Base-by-base conservation (phyloP, 2,329 filamentous ascomycete genomes). In the Fonsecaea pedrosoi region DNA sequence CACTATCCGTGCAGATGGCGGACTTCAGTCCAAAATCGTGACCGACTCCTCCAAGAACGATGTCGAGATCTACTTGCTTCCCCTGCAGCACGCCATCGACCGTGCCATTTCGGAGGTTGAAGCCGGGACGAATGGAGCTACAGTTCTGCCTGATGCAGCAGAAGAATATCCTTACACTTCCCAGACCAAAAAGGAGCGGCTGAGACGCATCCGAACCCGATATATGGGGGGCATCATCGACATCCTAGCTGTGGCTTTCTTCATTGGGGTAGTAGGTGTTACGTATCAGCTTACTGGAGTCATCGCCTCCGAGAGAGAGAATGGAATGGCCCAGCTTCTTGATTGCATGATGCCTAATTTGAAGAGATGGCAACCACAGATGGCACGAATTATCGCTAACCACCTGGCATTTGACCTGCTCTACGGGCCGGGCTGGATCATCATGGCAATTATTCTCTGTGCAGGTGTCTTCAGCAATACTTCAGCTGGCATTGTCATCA, bases 341-440 rank as follows among this genome's bases (percentile, higher is more conserved):
- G 94, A 97, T 78, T 90, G 92, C 62, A 97, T 96, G 92, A 94
- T 95, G 83, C 90, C 92, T 0, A 91, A 91, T 63, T 84, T 85
- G 62, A 84, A 84, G 57, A 82, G 86, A 53, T 96, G 92, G 92
- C 84, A 92, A 74, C 88, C 90, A 9, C 92, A 94, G 78, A 86
- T 88, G 25, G 89, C 90, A 1, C 86, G 94, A n/a, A 83, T 96
- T 13, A 75, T 94, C 8, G 89, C 93, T 0, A 89, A 93, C 68
- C 92, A 96, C 75, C 76, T 95, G 32, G 87, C 92, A 0, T 95
- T 97, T 73, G 88, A 91, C 66, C 77, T 92, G 6, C 84, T 96
- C 25, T 97, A 97, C 73, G 77, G 90, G 1, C 92, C 92, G 0
- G 91, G 90, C 5, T 97, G 93, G 93, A 83, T 96, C 40, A 82